Percentiles rank a stretch among this genome's conserved stretches.
phyloP scores from a whole-genome alignment of 805 yeast genomes.

The Limtongia smithiae region DNA sequence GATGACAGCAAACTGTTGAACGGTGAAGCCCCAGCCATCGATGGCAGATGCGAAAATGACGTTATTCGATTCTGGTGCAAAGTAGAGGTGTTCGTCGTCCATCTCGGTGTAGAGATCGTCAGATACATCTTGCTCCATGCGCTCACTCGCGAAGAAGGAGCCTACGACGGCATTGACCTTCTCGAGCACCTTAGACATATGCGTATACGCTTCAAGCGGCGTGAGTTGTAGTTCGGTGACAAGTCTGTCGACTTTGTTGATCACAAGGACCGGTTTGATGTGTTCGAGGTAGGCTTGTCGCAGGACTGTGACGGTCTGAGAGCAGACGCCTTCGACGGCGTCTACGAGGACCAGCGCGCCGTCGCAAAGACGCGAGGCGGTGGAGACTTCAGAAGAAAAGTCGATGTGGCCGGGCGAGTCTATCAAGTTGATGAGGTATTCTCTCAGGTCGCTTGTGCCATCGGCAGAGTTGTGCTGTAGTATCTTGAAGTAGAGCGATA shows the following conservation, averaged over 20 bases:
- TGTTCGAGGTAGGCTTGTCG: conserved; percentile 96
- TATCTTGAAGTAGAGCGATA: conserved; percentile 83
- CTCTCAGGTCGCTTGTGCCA: conserved; percentile 45
- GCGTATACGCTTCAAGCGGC: conserved; percentile 80
- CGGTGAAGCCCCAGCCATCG: conserved; percentile 97
- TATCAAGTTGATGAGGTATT: conserved; percentile 82
- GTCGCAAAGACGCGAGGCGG: conserved; percentile 93
- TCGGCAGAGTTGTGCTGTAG: conserved; percentile 22
- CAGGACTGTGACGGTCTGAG: conserved; percentile 91
- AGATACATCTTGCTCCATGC: conserved; percentile 64
- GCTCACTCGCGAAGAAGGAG: conserved; percentile 84
- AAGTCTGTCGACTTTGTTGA: conserved; percentile 87
- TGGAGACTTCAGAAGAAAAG: conserved; percentile 91
- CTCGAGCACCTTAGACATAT: conserved; percentile 73
- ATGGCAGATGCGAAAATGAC: conserved; percentile 87
- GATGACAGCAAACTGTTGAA: conserved; percentile 82
- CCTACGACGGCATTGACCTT: conserved; percentile 95
- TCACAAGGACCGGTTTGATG: conserved; percentile 77
- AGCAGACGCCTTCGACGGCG: conserved; percentile 97
- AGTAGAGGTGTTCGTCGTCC: conserved; percentile 78
- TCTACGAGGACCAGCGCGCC: conserved; percentile 95
- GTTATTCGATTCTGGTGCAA: conserved; percentile 81
- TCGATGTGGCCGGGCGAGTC: conserved; percentile 99
- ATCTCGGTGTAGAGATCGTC: conserved; percentile 60
- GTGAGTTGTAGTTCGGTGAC: conserved; percentile 76